Evolutionary conservation across 2,329 filamentous ascomycete genomes (phyloP), one percentile per base, ranked within the genome.

Genomic region (Metarhizium sp.): DNA sequence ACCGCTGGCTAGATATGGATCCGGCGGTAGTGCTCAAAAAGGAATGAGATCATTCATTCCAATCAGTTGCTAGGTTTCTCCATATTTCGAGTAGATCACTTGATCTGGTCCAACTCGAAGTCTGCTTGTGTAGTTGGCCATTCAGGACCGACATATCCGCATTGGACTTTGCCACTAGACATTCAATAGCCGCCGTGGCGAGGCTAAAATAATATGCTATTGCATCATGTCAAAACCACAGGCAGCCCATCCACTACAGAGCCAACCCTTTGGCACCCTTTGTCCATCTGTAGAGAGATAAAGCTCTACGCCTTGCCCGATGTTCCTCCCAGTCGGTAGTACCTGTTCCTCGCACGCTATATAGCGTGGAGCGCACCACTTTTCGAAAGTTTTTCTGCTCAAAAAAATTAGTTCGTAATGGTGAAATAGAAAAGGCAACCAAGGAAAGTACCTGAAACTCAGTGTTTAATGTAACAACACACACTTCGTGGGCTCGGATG

Each of bases 221-320:
- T 1, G 40, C 40, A 43, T 14, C 2, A 43, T 6, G 2, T 6
- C 16, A 6, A 14, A 16, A 43, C 6, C 6, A 43, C 11, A 18
- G 6, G 14, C 18, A n/a, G 0, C 78, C 79, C 0, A 4, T 11
- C 13, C 6, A 2, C 36, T 54, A 71, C 49, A 71, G 53, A 2
- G 63, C 69, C 42, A 72, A 48, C 0, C 70, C 70, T 34, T 65
- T 69, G 5, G 68, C 67, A 0, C 70, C 70, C 51, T 64, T 67
- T 2, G 69, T 79, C 78, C 78, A 80, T 48, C 77, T 71, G 59
- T 81, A 81, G 48, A 80, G 63, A 6, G 77, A 78, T n/a, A 81
- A 67, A 56, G 78, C 77, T 55, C 76, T 69, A 13, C 77, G 69
- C 61, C 71, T 70, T 56, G 69, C 77, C 67, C 69, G 67, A 50